phyloP scores from a whole-genome alignment of 129 eudicot genomes.

The Apium graveolens region DNA sequence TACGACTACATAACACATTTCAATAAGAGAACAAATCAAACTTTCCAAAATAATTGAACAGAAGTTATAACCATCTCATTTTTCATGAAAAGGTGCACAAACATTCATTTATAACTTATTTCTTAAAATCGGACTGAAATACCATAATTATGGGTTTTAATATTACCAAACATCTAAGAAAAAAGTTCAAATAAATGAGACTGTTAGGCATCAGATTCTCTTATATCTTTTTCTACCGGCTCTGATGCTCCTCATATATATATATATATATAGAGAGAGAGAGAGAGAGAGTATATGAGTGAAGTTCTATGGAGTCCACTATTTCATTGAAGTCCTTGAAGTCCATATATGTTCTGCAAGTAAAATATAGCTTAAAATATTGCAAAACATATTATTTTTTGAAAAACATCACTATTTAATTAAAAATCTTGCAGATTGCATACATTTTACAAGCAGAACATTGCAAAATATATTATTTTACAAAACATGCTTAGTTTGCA shows the following conservation, averaged over 20 bases:
- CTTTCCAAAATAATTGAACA: background rate
- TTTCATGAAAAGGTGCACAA: background rate
- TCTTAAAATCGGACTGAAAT: background rate
- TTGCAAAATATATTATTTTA: no score
- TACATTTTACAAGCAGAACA: no score
- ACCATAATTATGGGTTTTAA: background rate
- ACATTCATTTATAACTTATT: background rate
- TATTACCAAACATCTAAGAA: background rate
- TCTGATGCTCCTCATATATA: background rate
- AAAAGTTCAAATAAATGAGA: background rate
- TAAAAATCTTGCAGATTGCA: no score
- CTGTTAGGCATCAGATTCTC: background rate
- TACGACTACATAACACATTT: no score
- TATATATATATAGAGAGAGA: background rate
- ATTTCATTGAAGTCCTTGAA: no score
- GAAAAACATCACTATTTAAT: no score
- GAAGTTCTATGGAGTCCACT: no score
- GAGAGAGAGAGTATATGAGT: no score
- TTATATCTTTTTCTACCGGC: background rate
- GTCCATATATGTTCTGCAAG: no score
- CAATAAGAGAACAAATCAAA: background rate
- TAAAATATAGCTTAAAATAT: no score
- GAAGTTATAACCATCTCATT: background rate
- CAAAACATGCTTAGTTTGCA: no score
- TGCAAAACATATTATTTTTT: no score